Evolutionary conservation across 1,284 basidiomycete species (phyloP), one percentile per base, ranked within the genome.

Genomic region (Omphalotus olearius): DNA sequence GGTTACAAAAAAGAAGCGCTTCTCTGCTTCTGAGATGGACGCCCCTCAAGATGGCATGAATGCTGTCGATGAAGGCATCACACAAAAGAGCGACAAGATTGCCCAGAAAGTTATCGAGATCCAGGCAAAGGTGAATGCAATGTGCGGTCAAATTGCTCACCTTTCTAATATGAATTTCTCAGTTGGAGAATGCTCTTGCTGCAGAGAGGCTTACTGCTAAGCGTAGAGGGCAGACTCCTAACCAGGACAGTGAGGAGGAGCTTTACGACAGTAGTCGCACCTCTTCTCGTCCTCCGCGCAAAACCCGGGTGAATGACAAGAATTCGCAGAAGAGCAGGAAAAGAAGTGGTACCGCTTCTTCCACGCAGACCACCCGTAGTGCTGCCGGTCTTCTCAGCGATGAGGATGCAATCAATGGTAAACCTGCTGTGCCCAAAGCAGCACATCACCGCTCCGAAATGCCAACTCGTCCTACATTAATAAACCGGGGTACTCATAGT

Each of bases 61-160:
- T 51, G 88, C 88, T 20, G 86, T 91, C 13, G 88, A 91, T 59
- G 85, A 88, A 64, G 85, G 87, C 18, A 92, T 91, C 65, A 87
- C 80, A 58, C 76, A 84, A 63, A 84, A 85, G 65, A 91, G 86
- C 60, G 89, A 91, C 59, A 84, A 79, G 60, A 91, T 92, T 56
- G 85, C 89, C 30, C 82, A 87, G 66, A 91, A 91, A 65, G 85
- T 91, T 35, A 62, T 86, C 47, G 81, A 89, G 65, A 92, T 91
- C 57, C 89, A 91, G 66, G 82, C 86, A 59, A 91, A 91, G 78
- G 88, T 88, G 44, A 68, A 61, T 50, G 51, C 14, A 53, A 28
- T 28, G 6, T 35, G 5, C 16, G 1, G 26, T 6, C 20, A 11
- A 41, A 35, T 54, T 47, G 39, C 41, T 17, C 28, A 42, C n/a